These are phyloP conservation scores for Penicillium robsamsonii DNA, from an alignment of 495 filamentous ascomycete species.

Conservation along the genomic window DNA sequence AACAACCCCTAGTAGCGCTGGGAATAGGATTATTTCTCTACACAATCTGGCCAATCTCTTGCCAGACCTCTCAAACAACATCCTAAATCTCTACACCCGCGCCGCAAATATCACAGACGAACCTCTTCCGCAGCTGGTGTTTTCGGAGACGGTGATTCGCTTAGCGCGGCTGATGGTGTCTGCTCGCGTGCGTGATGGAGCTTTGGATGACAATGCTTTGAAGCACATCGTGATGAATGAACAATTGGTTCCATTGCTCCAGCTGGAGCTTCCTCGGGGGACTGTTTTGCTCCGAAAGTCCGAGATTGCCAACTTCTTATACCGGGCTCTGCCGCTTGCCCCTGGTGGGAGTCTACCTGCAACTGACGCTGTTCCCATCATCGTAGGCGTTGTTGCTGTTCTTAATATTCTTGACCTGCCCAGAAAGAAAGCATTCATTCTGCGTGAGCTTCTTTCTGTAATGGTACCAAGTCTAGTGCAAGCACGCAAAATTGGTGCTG, in stretches of 20 bases:
- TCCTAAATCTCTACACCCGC: conserved; percentile 77
- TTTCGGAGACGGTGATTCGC: conserved; percentile 79
- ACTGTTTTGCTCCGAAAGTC: conserved; percentile 48
- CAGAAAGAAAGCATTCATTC: conserved; percentile 82
- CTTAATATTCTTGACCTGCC: conserved; percentile 71
- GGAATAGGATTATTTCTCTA: conserved; percentile 55
- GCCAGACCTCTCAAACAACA: conserved; percentile 76
- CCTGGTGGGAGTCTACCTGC: conserved; percentile 58
- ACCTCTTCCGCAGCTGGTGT: conserved; percentile 73
- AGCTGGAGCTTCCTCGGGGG: conserved; percentile 45
- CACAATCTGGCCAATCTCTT: conserved; percentile 62
- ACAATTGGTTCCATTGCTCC: conserved; percentile 37
- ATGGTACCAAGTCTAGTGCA: conserved; percentile 85
- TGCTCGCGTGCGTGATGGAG: conserved; percentile 65
- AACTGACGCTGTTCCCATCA: conserved; percentile 69
- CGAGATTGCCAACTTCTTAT: conserved; percentile 67
- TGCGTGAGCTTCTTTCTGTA: conserved; percentile 78
- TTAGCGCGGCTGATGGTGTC: conserved; percentile 71
- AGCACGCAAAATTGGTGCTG: conserved; percentile 86
- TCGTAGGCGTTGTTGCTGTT: conserved; percentile 83
- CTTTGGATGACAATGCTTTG: conserved; percentile 63
- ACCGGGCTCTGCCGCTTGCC: conserved; percentile 67
- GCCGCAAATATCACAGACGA: conserved; percentile 74
- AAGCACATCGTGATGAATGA: conserved; percentile 63
- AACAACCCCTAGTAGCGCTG: conserved; percentile 34